phyloP scores from a whole-genome alignment of 1,284 basidiomycete species.

The Ceratobasidium sp. region DNA sequence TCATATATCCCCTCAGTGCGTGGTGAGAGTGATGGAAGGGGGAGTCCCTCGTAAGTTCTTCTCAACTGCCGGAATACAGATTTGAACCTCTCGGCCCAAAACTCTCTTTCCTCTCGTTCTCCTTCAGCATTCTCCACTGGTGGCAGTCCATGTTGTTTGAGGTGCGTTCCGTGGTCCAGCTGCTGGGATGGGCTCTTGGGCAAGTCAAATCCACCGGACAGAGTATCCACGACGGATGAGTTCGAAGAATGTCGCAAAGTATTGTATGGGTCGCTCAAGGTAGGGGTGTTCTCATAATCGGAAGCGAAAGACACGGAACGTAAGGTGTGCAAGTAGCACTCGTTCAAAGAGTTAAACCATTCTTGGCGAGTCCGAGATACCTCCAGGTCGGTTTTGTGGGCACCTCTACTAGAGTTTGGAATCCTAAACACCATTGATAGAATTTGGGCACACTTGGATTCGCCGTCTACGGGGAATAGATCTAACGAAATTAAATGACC shows the following conservation, averaged over 20 bases:
- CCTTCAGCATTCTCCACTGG: conserved; percentile 57
- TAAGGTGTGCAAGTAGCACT: conserved; percentile 67
- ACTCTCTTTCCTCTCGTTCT: conserved; percentile 80
- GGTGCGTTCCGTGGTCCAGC: conserved; percentile 56
- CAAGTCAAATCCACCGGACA: conserved; percentile 71
- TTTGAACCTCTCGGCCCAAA: conserved; percentile 82
- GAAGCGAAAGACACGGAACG: conserved; percentile 67
- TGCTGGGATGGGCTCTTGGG: conserved; percentile 78
- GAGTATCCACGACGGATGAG: conserved; percentile 57
- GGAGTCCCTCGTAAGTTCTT: conserved; percentile 39
- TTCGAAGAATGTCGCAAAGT: conserved; percentile 37
- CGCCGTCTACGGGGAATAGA: conserved; percentile 65
- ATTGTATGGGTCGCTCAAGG: conserved; percentile 50
- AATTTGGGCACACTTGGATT: conserved; percentile 62
- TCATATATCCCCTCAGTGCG: background rate
- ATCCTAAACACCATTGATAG: conserved; percentile 59
- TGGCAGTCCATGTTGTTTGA: conserved; percentile 52
- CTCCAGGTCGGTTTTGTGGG: conserved; percentile 34
- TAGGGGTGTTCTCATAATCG: conserved; percentile 55
- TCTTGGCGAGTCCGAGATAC: conserved; percentile 51
- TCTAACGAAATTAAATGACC: conserved; percentile 64
- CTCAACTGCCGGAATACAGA: conserved; percentile 72
- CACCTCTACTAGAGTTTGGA: conserved; percentile 29
- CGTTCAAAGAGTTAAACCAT: conserved; percentile 68
- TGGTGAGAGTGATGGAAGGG: background rate